Conservation (phyloP, 192 early-diverging fungal species). For the Coemansia umbellata region DNA sequence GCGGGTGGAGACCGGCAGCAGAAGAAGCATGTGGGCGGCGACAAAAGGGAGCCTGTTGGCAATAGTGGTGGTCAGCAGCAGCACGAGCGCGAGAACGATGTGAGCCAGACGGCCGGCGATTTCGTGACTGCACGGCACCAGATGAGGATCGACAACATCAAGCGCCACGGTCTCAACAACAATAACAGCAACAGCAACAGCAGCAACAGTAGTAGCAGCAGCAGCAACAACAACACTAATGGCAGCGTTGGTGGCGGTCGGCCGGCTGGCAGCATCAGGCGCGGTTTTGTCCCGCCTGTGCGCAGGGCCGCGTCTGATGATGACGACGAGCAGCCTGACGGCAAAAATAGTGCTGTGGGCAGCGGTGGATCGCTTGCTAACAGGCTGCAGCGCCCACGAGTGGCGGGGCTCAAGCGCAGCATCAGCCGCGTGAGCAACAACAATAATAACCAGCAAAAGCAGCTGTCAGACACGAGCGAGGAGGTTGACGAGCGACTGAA, state of each 20-base stretch:
- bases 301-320: conserved; percentile 17
- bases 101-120: neutral
- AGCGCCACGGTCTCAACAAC: conserved; percentile 12
- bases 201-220: neutral
- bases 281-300: conserved; percentile 23
- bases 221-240: neutral
- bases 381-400: conserved; percentile 13
- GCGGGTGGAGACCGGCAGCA: neutral
- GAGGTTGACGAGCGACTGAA: conserved; percentile 67
- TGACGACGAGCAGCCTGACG: conserved; percentile 11
- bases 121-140: conserved; percentile 45
- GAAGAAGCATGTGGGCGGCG: neutral
- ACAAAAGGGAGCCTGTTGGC: too few species aligned
- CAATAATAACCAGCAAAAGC: conserved; percentile 2
- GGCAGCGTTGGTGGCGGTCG: neutral
- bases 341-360: too few species aligned
- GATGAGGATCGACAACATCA: conserved; percentile 23
- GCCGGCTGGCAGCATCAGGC: neutral
- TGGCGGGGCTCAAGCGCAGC: neutral
- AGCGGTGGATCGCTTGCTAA: too few species aligned
- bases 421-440: conserved; percentile 21
- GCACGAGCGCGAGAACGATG: neutral
- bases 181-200: neutral
- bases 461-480: neutral
- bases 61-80: neutral